Conservation (phyloP, 2,329 filamentous ascomycete species). For the Alternaria arbusti region DNA sequence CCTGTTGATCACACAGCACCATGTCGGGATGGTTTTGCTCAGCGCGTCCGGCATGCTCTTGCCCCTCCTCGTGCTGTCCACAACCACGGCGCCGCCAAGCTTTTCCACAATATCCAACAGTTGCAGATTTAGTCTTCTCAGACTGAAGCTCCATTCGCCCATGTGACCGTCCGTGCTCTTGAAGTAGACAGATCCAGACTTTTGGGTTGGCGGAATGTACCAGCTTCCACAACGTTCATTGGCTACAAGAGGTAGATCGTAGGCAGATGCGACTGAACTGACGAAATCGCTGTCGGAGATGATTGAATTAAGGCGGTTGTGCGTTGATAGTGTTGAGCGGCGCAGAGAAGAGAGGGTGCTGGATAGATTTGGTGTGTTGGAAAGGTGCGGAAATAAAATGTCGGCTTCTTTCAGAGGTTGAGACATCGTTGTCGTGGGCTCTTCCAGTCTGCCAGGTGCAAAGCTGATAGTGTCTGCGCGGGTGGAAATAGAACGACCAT, state of each 20-base stretch:
- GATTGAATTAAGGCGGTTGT: slow-evolving; percentile 84
- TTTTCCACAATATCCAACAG: slow-evolving; percentile 71
- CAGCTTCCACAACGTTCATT: slow-evolving; percentile 97
- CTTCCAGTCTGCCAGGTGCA: neutral
- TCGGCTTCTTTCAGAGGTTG: slow-evolving; percentile 41
- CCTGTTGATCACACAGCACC: slow-evolving; percentile 86
- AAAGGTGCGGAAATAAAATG: slow-evolving; percentile 62
- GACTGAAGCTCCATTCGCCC: slow-evolving; percentile 89
- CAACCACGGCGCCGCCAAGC: slow-evolving; percentile 79
- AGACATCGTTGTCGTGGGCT: slow-evolving; percentile 22
- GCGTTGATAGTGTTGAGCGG: slow-evolving; percentile 75
- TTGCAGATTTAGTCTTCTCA: slow-evolving; percentile 82
- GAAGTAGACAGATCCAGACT: slow-evolving; percentile 84
- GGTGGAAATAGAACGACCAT: neutral
- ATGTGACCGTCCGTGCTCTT: slow-evolving; percentile 97
- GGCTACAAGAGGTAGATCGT: slow-evolving; percentile 75
- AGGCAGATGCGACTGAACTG: slow-evolving; percentile 61
- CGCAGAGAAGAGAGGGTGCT: slow-evolving; percentile 74
- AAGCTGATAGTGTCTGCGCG: neutral
- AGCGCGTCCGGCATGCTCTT: slow-evolving; percentile 97
- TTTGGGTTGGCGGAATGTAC: slow-evolving; percentile 75
- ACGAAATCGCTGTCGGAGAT: slow-evolving; percentile 78
- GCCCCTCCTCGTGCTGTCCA: slow-evolving; percentile 90
- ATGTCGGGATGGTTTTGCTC: slow-evolving; percentile 91
- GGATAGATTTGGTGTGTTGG: slow-evolving; percentile 69